These are phyloP conservation scores for Penicillium maclennaniae DNA, from an alignment of 495 filamentous ascomycete genomes.

Conservation along the genomic window DNA sequence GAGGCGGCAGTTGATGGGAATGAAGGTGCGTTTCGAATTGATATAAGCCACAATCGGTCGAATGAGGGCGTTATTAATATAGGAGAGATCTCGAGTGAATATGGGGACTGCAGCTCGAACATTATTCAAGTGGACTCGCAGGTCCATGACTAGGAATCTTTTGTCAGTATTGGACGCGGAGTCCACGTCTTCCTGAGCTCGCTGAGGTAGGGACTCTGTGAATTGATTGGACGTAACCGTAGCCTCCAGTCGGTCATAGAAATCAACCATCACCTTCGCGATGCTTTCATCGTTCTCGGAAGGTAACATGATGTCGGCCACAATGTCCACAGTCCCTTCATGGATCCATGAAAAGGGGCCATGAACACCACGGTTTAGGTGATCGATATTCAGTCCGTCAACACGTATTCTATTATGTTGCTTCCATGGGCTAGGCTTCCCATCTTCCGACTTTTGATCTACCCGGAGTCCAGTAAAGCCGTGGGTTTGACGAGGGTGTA, in stretches of 20 bases:
- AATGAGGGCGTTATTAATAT: conserved; percentile 92
- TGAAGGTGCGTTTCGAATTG: conserved; percentile 88
- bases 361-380: conserved; percentile 88
- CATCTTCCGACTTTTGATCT: conserved; percentile 47
- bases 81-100: conserved; percentile 84
- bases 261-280: conserved; percentile 85
- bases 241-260: conserved; percentile 91
- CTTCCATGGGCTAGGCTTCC: conserved; percentile 67
- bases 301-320: conserved; percentile 92
- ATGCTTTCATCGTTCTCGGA: conserved; percentile 80
- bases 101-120: conserved; percentile 87
- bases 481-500: conserved; percentile 90
- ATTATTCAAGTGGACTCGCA: conserved; percentile 86
- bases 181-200: conserved; percentile 11
- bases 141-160: conserved; percentile 81
- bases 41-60: conserved; percentile 99
- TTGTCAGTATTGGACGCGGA: conserved; percentile 44
- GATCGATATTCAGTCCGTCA: conserved; percentile 90
- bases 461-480: conserved; percentile 55
- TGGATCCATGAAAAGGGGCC: conserved; percentile 98
- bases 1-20: conserved; percentile 90
- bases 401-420: conserved; percentile 88
- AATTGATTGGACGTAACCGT: conserved; percentile 74
- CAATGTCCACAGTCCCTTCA: conserved; percentile 92
- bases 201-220: conserved; percentile 17